Evolutionary conservation across 139 green algal species (phyloP).

Genomic region (Zygnema cylindricum): DNA sequence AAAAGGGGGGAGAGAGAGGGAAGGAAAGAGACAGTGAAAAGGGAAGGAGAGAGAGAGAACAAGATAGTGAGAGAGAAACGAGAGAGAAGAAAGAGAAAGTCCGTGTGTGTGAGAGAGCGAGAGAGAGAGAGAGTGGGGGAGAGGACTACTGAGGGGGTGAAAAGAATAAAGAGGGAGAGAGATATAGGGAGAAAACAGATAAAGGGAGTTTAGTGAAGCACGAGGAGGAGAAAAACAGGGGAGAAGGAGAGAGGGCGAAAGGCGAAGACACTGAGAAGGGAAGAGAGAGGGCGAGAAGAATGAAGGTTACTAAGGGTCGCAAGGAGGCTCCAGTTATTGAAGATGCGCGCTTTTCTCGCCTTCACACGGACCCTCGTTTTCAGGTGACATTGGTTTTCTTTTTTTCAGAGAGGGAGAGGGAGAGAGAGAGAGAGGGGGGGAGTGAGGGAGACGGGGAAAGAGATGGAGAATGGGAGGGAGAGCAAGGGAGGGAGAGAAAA

Average conservation of each 20-base stretch:
- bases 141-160: background rate
- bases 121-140: background rate
- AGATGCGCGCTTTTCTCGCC: conserved; percentile 79
- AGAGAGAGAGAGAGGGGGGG: too few relatives aligned
- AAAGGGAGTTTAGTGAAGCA: background rate
- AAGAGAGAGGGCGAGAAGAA: background rate
- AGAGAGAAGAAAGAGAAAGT: background rate
- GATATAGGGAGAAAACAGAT: background rate
- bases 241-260: background rate
- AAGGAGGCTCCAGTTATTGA: conserved; percentile 17
- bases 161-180: background rate
- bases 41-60: background rate
- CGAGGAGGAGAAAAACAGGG: background rate
- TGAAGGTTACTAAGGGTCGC: background rate
- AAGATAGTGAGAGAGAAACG: background rate
- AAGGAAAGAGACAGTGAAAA: background rate
- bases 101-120: background rate
- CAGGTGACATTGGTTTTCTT: too few relatives aligned
- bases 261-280: background rate
- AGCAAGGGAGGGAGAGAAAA: too few relatives aligned
- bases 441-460: too few relatives aligned
- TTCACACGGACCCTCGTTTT: conserved; percentile 88
- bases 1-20: background rate
- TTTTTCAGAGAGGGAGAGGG: too few relatives aligned
- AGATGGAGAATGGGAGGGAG: too few relatives aligned